Evolutionary conservation across 2,329 filamentous ascomycete genomes (phyloP), one percentile per base, ranked within the genome.

Genomic region (Septoria petroselini): DNA sequence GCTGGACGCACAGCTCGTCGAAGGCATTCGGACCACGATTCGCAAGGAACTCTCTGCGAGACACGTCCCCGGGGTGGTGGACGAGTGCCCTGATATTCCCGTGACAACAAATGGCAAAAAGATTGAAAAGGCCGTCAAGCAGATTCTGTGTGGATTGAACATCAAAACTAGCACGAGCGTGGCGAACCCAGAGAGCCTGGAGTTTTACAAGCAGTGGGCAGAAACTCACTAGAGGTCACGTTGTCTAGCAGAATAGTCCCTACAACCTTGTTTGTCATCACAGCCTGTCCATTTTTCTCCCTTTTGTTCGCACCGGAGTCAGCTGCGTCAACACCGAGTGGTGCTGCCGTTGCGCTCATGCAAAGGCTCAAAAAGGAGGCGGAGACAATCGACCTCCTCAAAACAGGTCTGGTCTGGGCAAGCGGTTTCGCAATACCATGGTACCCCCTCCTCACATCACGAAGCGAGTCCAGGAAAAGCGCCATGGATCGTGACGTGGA

Each of bases 31-130:
- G 68, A 70, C 71, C 7, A 78, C 80, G 3, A 81, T 97, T 46
- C 82, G 84, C 59, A 80, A 76, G 55, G 88, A 95, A 68, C 73
- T 97, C 52, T 95, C 88, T 61, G 86, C 89, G 3, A 79, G 93
- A 45, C 93, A 98, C 73, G 90, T 97, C 0, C 91, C 91, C 0
- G 85, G 82, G 0, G 74, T 95, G 0, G 76, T 97, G 14, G 88
- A 91, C 58, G 83, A 87, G 66, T 91, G 86, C 55, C 83, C 84
- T 0, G 90, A 91, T 30, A 93, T 98, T 14, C 93, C 91, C 0
- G 84, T 91, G 59, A 97, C 93, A 12, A 84, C 84, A 2, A 98
- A 98, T 64, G 91, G 91, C 45, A 98, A 98, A 76, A 98, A 97
- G 83, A 88, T 98, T 52, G 91, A 98, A 69, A 90, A 94, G 40